These are phyloP conservation scores for Cryptomeria japonica DNA, from an alignment of 75 land plant species.

Conservation along the genomic window DNA sequence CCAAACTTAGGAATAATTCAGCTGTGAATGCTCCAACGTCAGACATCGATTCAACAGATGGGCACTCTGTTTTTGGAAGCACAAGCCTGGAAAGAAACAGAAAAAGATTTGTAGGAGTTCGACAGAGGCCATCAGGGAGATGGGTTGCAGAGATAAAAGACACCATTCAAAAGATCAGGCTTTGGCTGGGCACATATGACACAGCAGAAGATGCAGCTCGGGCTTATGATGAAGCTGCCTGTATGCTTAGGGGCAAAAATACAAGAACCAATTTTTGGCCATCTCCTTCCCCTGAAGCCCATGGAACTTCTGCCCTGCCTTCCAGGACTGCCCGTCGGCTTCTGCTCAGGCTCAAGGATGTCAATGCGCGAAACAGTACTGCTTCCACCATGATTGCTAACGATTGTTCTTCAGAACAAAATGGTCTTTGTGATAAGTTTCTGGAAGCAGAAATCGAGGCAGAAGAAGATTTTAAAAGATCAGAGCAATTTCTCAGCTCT, in stretches of 20 bases:
- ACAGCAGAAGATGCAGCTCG: conserved; percentile 67
- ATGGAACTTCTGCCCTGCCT: conserved; percentile 25
- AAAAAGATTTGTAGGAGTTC: conserved; percentile 59
- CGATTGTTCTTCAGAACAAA: background rate
- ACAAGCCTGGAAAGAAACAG: conserved; percentile 19
- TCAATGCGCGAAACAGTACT: conserved; percentile 19
- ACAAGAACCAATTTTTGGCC: conserved; percentile 67
- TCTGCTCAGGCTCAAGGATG: conserved; percentile 36
- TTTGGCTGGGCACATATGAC: conserved; percentile 66
- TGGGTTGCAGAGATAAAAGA: conserved; percentile 83
- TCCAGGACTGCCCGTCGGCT: conserved; percentile 43
- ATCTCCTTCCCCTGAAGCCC: conserved; percentile 9
- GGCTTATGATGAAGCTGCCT: conserved; percentile 78
- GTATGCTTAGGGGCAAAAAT: conserved; percentile 60
- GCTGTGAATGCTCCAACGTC: background rate
- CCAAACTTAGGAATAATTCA: background rate
- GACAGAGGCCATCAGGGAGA: conserved; percentile 70
- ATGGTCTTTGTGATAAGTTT: background rate
- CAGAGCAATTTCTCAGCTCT: background rate
- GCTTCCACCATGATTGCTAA: background rate
- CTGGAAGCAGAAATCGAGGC: background rate
- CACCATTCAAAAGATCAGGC: conserved; percentile 73
- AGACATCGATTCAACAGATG: background rate
- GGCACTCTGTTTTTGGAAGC: background rate
- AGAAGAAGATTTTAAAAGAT: conserved; percentile 14